phyloP scores from a whole-genome alignment of 441 rosid genomes.

The Populus hybrid region DNA sequence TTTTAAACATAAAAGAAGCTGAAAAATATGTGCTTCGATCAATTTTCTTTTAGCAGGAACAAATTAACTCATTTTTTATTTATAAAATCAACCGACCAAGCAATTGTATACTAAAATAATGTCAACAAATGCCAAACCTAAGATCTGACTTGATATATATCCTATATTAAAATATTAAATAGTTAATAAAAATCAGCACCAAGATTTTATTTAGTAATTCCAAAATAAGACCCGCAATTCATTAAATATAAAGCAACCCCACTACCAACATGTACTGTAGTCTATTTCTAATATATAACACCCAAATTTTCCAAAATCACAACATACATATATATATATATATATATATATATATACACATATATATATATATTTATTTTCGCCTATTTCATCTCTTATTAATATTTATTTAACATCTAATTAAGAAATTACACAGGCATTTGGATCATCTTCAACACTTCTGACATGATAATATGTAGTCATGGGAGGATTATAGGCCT shows the following conservation, averaged over 20 bases:
- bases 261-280: neutral
- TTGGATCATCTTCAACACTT: slow-evolving; percentile 44
- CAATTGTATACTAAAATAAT: neutral
- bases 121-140: neutral
- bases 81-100: neutral
- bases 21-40: too few species aligned
- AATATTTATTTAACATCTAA: neutral
- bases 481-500: slow-evolving; percentile 24
- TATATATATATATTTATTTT: too few species aligned
- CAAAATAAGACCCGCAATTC: neutral
- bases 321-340: too few species aligned
- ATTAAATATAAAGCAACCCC: neutral
- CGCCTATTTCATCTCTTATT: neutral
- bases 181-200: neutral
- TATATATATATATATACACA: too few species aligned
- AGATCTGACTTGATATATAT: neutral
- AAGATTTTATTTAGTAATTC: slow-evolving; percentile 2
- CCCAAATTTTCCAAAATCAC: neutral
- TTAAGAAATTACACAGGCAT: slow-evolving; percentile 30
- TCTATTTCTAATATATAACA: too few species aligned
- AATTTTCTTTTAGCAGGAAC: too few species aligned
- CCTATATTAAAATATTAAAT: too few species aligned
- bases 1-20: too few species aligned
- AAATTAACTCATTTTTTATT: too few species aligned
- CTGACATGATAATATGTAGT: slow-evolving; percentile 17